A percentile compares a stretch with the other conserved stretches of the same genome.
These are phyloP conservation scores for Colletotrichum limetticola DNA, from an alignment of 2,329 filamentous ascomycete species.

Conservation along the genomic window DNA sequence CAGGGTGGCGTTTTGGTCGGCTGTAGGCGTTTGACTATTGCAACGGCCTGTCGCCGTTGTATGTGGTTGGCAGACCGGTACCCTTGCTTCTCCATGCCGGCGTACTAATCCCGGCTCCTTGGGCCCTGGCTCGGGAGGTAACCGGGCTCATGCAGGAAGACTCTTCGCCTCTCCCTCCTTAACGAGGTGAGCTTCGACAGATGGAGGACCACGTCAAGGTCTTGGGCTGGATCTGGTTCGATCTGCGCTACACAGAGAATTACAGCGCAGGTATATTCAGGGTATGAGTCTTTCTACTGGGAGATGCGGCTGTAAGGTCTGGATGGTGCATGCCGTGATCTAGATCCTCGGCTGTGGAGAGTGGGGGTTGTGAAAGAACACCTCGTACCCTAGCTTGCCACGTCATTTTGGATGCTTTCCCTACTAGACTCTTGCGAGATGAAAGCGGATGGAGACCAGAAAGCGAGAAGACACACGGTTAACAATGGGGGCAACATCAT, in stretches of 20 bases:
- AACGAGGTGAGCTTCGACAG: neutral
- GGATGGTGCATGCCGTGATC: neutral
- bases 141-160: neutral
- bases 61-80: neutral
- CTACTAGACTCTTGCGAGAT: neutral
- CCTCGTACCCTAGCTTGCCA: neutral
- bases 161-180: neutral
- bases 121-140: neutral
- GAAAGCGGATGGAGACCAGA: neutral
- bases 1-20: neutral
- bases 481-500: neutral
- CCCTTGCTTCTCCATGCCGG: neutral
- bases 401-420: neutral
- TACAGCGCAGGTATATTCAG: neutral
- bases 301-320: neutral
- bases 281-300: neutral
- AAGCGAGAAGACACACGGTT: neutral
- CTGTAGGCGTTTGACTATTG: constrained; percentile 14
- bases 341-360: neutral
- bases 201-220: neutral
- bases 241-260: neutral
- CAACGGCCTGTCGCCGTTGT: neutral
- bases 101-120: neutral
- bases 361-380: neutral
- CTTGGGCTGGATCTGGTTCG: neutral